Base-by-base conservation (phyloP, 2,329 filamentous ascomycete species). In the Macrophomina phaseolina region DNA sequence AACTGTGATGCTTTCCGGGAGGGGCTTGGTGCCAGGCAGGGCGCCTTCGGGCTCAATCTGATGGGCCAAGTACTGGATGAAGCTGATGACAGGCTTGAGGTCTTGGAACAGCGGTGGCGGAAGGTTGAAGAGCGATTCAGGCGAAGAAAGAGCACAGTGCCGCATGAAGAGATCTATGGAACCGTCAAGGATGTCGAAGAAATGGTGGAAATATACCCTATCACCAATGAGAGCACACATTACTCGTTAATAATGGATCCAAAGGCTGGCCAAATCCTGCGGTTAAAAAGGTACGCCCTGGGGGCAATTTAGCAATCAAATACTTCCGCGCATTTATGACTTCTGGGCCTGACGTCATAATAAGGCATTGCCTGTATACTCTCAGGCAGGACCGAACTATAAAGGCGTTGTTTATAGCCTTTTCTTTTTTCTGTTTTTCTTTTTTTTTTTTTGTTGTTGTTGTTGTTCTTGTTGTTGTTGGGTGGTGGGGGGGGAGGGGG, bases 221-320 rank as follows among this genome's bases (percentile, higher is more conserved):
- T 85, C 3, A 81, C 81, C 16, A 89, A 88, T 70, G 83, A 87
- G 65, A 79, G 78, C 42, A 88, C 86, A 2, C 86, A 90, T 74
- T 89, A 85, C 74, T 81, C 82, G 4, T 81, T 82, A 23, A 75
- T 89, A 34, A 83, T 90, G 82, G 86, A 89, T 75, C 83, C 87
- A 3, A 73, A 68, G 5, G 73, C 73, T 14, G 85, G 86, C 0
- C 75, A 76, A 12, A 76, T 88, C 28, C 72, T 77, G 14, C 87
- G 83, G 81, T 70, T 82, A 12, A 69, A 67, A 46, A 45, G 67
- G 12, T 74, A 67, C 49, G 67, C 70, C 14, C 32, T 56, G n/a
- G 61, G 36, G 12, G 61, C 32, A 8, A 48, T n/a, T 12, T 9
- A n/a, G 23, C 23, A 23, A 3, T 1, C 23, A 2, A 23, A 23